These are phyloP conservation scores for Tetrahymena elliotti DNA, from an alignment of 73 alveolate species.

Conservation along the genomic window DNA sequence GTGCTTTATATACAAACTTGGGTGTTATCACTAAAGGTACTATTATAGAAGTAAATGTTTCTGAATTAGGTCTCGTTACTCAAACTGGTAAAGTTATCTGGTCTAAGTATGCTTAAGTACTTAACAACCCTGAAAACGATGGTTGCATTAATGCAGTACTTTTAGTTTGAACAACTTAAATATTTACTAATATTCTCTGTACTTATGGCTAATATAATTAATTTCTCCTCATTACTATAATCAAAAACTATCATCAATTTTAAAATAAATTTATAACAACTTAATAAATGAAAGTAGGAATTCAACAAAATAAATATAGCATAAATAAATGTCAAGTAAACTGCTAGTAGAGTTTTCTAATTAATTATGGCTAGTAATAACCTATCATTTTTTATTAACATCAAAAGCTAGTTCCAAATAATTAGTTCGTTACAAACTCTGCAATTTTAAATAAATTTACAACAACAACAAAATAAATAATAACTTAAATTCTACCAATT, in stretches of 20 bases:
- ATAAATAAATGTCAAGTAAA: not conserved
- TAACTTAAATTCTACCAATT: not conserved
- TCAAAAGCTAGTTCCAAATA: not conserved
- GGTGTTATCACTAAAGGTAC: slow-evolving; percentile 98
- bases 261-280: too few species aligned
- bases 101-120: slow-evolving; percentile 97
- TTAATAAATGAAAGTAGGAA: not conserved
- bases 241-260: not conserved
- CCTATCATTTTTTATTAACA: not conserved
- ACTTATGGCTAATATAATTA: not conserved
- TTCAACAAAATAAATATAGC: not conserved
- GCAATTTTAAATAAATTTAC: not conserved
- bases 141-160: slow-evolving; percentile 96
- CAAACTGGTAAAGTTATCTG: slow-evolving; percentile 96
- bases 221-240: not conserved
- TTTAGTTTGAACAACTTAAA: slow-evolving; percentile 59
- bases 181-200: not conserved
- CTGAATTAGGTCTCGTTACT: slow-evolving; percentile 94
- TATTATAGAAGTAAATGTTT: slow-evolving; percentile 90
- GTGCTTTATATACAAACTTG: slow-evolving; percentile 88
- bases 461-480: not conserved
- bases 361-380: not conserved
- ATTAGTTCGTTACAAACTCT: not conserved
- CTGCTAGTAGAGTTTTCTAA: not conserved
- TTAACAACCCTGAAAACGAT: slow-evolving; percentile 96